Evolutionary conservation across 768 basidiomycete genomes (phyloP), one percentile per base, ranked within the genome.

Genomic region (Hericium erinaceus): DNA sequence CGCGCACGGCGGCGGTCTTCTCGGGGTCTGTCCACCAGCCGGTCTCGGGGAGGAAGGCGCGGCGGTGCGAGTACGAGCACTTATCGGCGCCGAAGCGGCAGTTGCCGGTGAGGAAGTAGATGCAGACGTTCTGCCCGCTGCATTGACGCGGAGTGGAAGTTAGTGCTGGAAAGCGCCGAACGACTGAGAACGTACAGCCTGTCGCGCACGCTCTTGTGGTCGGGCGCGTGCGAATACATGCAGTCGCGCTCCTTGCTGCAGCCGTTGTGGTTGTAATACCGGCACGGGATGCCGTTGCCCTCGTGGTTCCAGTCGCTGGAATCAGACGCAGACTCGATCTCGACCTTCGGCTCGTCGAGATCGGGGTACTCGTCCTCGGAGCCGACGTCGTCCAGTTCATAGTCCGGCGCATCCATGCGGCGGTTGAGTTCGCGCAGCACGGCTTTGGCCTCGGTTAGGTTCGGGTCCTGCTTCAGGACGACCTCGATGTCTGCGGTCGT

Each of bases 111-210:
- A 80, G 63, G 59, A 68, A 75, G 58, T 70, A 68, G 6, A 72
- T 39, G 63, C 79, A 81, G 18, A 80, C 78, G 54, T 81, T 84
- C 54, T 74, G 73, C 1, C 82, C 81, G 1, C 82, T 84, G 57
- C 7, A 2, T 7, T 18, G 10, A n/a, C 2, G 15, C 7, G 52
- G 33, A 33, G 56, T 16, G 15, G 11, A 58, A 37, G 49, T 48
- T 37, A 46, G 41, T 24, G 37, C 38, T 39, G 33, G 2, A 48
- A 18, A 5, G 8, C 4, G 3, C 52, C 15, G 40, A 15, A 59
- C 33, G 33, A 15, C 28, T 6, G 40, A 33, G 3, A 6, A 72
- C 80, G 58, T 58, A 83, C 83, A 82, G 66, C 12, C 75, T 73
- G 60, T 84, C 79, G 18, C 81, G 72, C 13, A 80, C 73, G 58